phyloP scores from a whole-genome alignment of 495 filamentous ascomycete species.

The Aspergillus ellipticus region DNA sequence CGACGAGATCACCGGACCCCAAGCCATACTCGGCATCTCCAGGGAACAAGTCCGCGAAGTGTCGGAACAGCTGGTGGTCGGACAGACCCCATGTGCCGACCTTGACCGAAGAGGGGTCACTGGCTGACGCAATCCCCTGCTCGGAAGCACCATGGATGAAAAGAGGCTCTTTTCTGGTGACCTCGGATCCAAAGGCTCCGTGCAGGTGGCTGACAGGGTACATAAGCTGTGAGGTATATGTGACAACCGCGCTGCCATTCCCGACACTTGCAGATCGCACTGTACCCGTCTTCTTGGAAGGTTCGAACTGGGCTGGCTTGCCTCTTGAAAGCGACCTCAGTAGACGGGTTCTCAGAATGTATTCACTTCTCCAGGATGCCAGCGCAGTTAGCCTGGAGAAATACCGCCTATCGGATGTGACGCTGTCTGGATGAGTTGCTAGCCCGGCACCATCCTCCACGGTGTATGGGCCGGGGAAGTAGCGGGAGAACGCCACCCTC shows the following conservation, averaged over 20 bases:
- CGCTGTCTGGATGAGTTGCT: constrained; percentile 38
- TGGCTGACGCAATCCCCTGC: constrained; percentile 65
- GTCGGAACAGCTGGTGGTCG: constrained; percentile 67
- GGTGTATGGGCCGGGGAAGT: constrained; percentile 71
- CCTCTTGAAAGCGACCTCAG: constrained; percentile 75
- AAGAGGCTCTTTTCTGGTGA: constrained; percentile 65
- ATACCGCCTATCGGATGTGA: constrained; percentile 62
- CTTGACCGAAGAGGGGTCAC: constrained; percentile 72
- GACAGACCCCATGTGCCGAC: constrained; percentile 81
- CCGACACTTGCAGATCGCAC: constrained; percentile 45
- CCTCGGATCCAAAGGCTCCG: constrained; percentile 58
- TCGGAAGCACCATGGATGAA: constrained; percentile 81
- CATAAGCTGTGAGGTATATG: constrained; percentile 76
- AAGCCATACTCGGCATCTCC: constrained; percentile 73
- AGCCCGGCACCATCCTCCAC: constrained; percentile 27
- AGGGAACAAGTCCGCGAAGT: constrained; percentile 71
- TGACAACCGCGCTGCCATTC: constrained; percentile 59
- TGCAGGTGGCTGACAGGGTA: constrained; percentile 73
- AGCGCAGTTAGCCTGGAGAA: constrained; percentile 76
- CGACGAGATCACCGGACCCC: constrained; percentile 69
- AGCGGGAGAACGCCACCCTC: constrained; percentile 83
- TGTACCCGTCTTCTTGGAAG: constrained; percentile 44
- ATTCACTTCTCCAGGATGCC: constrained; percentile 90
- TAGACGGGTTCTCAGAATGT: constrained; percentile 80
- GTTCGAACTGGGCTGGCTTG: constrained; percentile 61